These are phyloP conservation scores for Hanseniaspora nectarophila DNA, from an alignment of 805 yeast species.

Conservation along the genomic window DNA sequence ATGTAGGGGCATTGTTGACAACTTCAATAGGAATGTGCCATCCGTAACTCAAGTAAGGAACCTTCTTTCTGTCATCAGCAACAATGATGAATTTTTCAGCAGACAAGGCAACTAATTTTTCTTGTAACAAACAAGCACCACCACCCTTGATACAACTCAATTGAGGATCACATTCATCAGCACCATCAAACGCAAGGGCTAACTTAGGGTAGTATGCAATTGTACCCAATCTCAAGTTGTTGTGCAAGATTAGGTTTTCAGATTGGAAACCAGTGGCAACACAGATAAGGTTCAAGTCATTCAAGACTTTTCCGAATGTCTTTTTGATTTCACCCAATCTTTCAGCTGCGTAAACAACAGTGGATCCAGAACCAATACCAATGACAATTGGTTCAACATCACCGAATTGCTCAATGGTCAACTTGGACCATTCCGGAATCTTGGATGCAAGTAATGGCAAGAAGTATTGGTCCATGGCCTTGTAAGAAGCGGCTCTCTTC, in stretches of 20 bases:
- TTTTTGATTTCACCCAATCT: constrained; percentile 54
- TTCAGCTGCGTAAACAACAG: constrained; percentile 95
- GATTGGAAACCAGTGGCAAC: constrained; percentile 97
- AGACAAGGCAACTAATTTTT: constrained; percentile 78
- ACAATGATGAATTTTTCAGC: constrained; percentile 70
- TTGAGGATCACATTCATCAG: constrained; percentile 80
- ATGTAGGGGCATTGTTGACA: constrained; percentile 75
- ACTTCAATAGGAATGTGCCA: constrained; percentile 99
- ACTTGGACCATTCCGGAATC: constrained; percentile 6
- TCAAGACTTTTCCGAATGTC: constrained; percentile 27
- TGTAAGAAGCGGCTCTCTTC: constrained; percentile 80
- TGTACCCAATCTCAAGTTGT: constrained; percentile 65
- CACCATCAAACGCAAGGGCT: constrained; percentile 96
- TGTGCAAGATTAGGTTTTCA: constrained; percentile 67
- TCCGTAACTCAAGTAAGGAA: constrained; percentile 56
- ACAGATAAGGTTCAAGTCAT: constrained; percentile 47
- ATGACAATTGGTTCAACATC: constrained; percentile 47
- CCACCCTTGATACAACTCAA: constrained; percentile 94
- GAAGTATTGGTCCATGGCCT: constrained; percentile 81
- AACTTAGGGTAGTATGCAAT: constrained; percentile 72
- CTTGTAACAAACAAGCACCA: constrained; percentile 95
- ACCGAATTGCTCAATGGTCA: constrained; percentile 32
- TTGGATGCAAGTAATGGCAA: constrained; percentile 11
- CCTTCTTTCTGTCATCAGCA: constrained; percentile 82
- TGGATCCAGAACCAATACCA: constrained; percentile 94